Evolutionary conservation across 441 rosid genomes (phyloP).

Genomic region (Jatropha multifida): DNA sequence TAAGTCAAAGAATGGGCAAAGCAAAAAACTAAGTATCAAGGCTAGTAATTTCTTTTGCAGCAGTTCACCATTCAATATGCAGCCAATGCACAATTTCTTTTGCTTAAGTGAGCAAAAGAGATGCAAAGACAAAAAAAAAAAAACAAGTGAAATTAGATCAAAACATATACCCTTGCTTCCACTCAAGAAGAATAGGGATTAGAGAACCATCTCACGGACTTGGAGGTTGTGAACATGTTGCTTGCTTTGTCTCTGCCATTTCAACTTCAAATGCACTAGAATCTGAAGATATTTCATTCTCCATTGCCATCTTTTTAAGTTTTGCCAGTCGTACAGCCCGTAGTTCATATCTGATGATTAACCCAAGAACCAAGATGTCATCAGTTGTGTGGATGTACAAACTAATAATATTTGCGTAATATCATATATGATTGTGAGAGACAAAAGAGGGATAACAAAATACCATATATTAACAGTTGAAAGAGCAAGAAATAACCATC

Average conservation of each 20-base stretch:
- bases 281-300: constrained; percentile 35
- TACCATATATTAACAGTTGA: not conserved
- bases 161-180: constrained; percentile 13
- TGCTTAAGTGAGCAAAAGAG: not conserved
- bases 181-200: not conserved
- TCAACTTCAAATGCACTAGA: constrained; percentile 61
- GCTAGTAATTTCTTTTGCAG: too few species aligned
- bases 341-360: constrained; percentile 57
- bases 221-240: constrained; percentile 31
- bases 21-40: too few species aligned
- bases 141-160: not conserved
- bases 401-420: not conserved
- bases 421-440: not conserved
- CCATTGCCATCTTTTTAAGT: constrained; percentile 43
- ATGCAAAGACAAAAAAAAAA: not conserved
- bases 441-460: not conserved
- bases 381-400: constrained; percentile 4
- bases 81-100: not conserved
- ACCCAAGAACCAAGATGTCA: constrained; percentile 13
- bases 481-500: not conserved
- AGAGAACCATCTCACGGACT: constrained; percentile 37
- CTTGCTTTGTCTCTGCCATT: constrained; percentile 66
- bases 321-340: constrained; percentile 51
- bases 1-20: too few species aligned
- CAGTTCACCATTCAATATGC: too few species aligned